Conservation (phyloP, 305 asterid genomes). For the Solanum hybrid region DNA sequence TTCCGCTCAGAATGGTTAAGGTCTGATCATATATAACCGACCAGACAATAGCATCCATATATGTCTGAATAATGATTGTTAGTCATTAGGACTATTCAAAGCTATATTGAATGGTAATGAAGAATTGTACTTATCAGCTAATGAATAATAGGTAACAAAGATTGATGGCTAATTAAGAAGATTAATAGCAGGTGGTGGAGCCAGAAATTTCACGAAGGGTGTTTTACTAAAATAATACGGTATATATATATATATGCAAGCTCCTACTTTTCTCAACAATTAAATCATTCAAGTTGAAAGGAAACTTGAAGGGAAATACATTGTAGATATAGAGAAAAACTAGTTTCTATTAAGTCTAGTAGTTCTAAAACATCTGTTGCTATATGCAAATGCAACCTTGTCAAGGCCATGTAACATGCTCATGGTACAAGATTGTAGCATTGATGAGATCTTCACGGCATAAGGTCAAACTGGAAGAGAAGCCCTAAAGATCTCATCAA, state of each 20-base stretch:
- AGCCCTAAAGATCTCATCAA: not conserved
- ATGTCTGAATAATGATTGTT: not conserved
- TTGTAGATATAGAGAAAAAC: no score
- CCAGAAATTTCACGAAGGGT: no score
- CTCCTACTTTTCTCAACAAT: not conserved
- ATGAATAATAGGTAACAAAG: not conserved
- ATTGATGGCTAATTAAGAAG: no score
- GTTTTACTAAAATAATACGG: no score
- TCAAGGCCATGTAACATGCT: not conserved
- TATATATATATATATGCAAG: no score
- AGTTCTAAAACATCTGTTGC: not conserved
- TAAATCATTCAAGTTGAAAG: not conserved
- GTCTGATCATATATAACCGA: no score
- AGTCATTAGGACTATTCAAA: no score
- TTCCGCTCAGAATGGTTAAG: no score
- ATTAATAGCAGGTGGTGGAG: no score
- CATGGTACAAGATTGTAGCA: not conserved
- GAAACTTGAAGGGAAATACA: no score
- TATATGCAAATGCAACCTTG: not conserved
- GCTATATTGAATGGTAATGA: not conserved
- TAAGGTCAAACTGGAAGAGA: not conserved
- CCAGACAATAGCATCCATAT: no score
- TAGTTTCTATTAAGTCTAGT: not conserved
- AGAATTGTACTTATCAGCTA: not conserved
- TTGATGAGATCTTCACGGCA: not conserved